Evolutionary conservation across 768 basidiomycete genomes (phyloP).

Genomic region (Serendipita sp.): DNA sequence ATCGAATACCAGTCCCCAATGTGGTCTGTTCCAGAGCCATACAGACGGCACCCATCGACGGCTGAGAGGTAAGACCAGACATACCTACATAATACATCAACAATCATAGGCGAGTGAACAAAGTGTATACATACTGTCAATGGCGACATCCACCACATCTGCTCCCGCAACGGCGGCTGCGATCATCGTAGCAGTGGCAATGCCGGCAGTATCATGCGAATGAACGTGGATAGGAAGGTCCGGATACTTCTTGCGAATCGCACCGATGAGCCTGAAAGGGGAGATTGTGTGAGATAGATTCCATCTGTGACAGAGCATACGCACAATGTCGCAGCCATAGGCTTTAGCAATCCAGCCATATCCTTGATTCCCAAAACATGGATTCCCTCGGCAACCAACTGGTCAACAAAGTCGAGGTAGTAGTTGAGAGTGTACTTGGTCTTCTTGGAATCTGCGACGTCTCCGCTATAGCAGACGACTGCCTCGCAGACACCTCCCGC

Average conservation of each 20-base stretch:
- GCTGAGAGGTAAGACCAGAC: conserved; percentile 96
- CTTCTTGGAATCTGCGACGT: conserved; percentile 86
- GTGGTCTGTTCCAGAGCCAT: conserved; percentile 88
- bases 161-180: conserved; percentile 94
- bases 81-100: conserved; percentile 44
- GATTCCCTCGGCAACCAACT: conserved; percentile 87
- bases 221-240: conserved; percentile 98
- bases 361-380: conserved; percentile 97
- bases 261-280: conserved; percentile 62
- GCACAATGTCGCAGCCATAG: conserved; percentile 79
- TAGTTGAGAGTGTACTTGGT: conserved; percentile 96
- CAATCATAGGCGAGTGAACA: conserved; percentile 6
- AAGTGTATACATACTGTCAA: conserved; percentile 58
- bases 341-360: conserved; percentile 95
- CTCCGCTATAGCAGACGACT: conserved; percentile 96
- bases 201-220: conserved; percentile 98
- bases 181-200: conserved; percentile 93
- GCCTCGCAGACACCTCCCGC: conserved; percentile 97
- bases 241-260: conserved; percentile 90
- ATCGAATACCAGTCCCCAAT: conserved; percentile 89
- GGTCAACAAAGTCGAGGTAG: conserved; percentile 88
- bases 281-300: not conserved
- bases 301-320: conserved; percentile 17
- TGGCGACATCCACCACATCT: conserved; percentile 94
- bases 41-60: conserved; percentile 95